Percentiles rank a stretch among this genome's conserved stretches.
Conservation (phyloP, 108 stramenopile genomes). For the Cyclotella sp. region DNA sequence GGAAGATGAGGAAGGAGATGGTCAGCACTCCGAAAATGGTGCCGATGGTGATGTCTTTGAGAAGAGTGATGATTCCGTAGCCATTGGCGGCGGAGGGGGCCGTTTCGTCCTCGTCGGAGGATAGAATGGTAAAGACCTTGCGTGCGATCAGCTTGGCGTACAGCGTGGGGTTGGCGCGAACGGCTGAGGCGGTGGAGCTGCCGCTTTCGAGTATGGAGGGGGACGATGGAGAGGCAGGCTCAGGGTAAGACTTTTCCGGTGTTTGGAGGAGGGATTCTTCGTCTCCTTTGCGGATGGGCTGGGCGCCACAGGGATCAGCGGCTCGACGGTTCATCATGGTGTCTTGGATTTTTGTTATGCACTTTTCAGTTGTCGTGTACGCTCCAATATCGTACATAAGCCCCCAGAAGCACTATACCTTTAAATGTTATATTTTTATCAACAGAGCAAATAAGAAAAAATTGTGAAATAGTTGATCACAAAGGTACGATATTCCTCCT, state of each 20-base stretch:
- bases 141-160: constrained; percentile 21
- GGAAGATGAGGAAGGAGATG: constrained; percentile 29
- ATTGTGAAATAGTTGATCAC: too few relatives aligned
- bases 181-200: background rate
- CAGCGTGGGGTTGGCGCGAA: constrained; percentile 23
- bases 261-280: constrained; percentile 6
- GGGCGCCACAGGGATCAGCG: background rate
- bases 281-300: too few relatives aligned
- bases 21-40: constrained; percentile 24
- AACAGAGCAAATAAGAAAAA: too few relatives aligned
- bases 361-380: background rate
- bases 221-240: background rate
- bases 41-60: constrained; percentile 41
- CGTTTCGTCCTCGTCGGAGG: background rate
- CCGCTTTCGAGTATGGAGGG: background rate
- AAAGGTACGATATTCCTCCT: too few relatives aligned
- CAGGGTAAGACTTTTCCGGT: background rate
- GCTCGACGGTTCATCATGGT: constrained; percentile 1
- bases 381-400: background rate
- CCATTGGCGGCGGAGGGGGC: background rate
- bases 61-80: background rate
- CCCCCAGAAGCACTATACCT: too few relatives aligned
- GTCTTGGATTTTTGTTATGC: background rate
- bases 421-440: too few relatives aligned
- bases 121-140: constrained; percentile 16